A percentile compares a stretch with the other conserved stretches of the same genome.
phyloP scores from a whole-genome alignment of 805 yeast species.

The Schizosaccharomyces octosporus region DNA sequence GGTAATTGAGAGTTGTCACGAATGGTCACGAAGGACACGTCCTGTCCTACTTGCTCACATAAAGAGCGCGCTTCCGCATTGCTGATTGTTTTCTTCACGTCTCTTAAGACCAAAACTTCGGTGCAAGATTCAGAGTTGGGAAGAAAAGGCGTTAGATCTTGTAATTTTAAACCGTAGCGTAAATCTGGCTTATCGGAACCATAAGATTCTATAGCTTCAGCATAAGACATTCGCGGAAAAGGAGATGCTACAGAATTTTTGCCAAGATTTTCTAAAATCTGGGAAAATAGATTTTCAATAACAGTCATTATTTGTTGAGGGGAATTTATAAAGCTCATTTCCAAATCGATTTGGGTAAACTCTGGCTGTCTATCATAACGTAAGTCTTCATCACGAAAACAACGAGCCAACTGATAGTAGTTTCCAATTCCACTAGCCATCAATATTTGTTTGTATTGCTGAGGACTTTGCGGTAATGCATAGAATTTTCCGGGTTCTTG shows the following conservation, averaged over 20 bases:
- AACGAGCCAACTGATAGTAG: slow-evolving; percentile 76
- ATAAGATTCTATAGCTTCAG: slow-evolving; percentile 41
- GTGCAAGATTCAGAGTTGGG: neutral
- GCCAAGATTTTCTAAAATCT: slow-evolving; percentile 30
- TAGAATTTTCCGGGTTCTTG: slow-evolving; percentile 29
- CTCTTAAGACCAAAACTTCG: neutral
- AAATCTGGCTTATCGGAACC: slow-evolving; percentile 94
- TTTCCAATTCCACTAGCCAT: slow-evolving; percentile 81
- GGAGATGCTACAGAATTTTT: slow-evolving; percentile 4
- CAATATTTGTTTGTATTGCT: slow-evolving; percentile 79
- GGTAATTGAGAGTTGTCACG: neutral
- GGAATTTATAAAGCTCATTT: slow-evolving; percentile 59
- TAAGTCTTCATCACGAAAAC: slow-evolving; percentile 89
- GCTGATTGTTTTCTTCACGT: neutral
- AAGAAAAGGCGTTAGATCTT: neutral
- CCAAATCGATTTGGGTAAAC: slow-evolving; percentile 90
- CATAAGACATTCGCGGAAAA: slow-evolving; percentile 30
- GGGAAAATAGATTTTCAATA: slow-evolving; percentile 31
- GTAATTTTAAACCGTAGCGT: slow-evolving; percentile 16
- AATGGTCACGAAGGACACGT: neutral
- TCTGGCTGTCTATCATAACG: slow-evolving; percentile 93
- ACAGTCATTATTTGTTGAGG: slow-evolving; percentile 35
- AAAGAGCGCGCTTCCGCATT: neutral
- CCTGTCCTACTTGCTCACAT: neutral
- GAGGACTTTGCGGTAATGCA: slow-evolving; percentile 94